Evolutionary conservation across 2,329 filamentous ascomycete species (phyloP), one percentile per base, ranked within the genome.

Genomic region (Sclerotinia glacialis): DNA sequence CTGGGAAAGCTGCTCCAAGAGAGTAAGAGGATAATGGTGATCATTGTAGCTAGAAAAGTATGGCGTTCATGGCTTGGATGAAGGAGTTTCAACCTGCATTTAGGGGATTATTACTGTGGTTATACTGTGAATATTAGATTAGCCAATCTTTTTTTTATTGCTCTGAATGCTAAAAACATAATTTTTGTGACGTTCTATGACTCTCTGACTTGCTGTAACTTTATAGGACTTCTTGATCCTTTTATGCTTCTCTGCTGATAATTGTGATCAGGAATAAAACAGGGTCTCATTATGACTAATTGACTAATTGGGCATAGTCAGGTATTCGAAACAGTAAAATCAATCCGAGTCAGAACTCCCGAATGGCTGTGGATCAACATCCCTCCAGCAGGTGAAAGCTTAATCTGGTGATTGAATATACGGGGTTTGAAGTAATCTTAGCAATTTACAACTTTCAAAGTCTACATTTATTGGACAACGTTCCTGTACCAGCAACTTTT

Each of bases 1-100:
- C 71, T 31, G 75, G 74, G 11, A 77, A 76, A 65, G 71, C 63
- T 54, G 70, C 67, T 64, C 68, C 71, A 26, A 71, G 70, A 69
- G 68, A 54, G 34, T 74, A 26, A 65, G 50, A 37, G 40, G 23
- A 40, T 31, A 64, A 64, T 47, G 28, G 42, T 59, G 63, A 42
- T 21, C 23, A 37, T n/a, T 50, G 52, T 65, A 65, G 63, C 37
- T 59, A 59, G 63, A 71, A 72, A 72, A 72, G 68, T 72, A 65
- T 67, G 71, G 71, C 67, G 71, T 72, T 72, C 53, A 55, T 67
- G 65, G 50, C 46, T 47, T 37, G 63, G 64, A 64, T 40, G n/a
- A 46, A 55, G 60, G 58, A 50, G 56, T 67, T 69, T 59, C 67
- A 40, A 65, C 23, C 52, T 47, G 44, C 52, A 65, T 59, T 58